Conservation (phyloP, 495 filamentous ascomycete genomes). For the Diplogelasinospora grovesii region DNA sequence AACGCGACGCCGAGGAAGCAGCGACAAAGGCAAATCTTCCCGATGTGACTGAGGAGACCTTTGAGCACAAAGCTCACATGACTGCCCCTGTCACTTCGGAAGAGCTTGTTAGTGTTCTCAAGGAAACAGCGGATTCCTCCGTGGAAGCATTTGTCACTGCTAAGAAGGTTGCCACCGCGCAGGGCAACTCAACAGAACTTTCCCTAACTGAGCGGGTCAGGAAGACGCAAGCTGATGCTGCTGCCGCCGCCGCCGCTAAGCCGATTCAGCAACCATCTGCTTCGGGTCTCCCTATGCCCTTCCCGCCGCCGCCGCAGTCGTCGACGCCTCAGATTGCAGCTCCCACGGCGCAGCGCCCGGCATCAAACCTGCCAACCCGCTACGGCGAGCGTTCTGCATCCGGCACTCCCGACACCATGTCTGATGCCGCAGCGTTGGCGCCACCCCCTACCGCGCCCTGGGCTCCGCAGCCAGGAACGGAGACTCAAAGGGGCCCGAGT, state of each 20-base stretch:
- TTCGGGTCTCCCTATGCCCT: conserved; percentile 65
- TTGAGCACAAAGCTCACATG: conserved; percentile 5
- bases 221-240: conserved; percentile 54
- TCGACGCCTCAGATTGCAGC: conserved; percentile 77
- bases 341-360: conserved; percentile 75
- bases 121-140: background rate
- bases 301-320: conserved; percentile 54
- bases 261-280: conserved; percentile 55
- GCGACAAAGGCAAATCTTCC: conserved; percentile 6
- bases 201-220: conserved; percentile 85
- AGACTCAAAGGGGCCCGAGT: conserved; percentile 79
- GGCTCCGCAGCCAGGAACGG: conserved; percentile 72
- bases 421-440: conserved; percentile 31
- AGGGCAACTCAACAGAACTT: conserved; percentile 33
- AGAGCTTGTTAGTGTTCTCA: background rate
- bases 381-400: conserved; percentile 65
- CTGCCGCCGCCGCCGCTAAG: conserved; percentile 50
- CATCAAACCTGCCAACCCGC: conserved; percentile 76
- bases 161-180: conserved; percentile 6
- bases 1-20: conserved; percentile 45
- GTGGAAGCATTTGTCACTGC: conserved; percentile 2
- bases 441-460: conserved; percentile 78
- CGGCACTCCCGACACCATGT: conserved; percentile 56
- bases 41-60: conserved; percentile 10
- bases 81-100: background rate